Evolutionary conservation across 169 alveolate genomes (phyloP).

Genomic region (Amoebophrya sp.): DNA sequence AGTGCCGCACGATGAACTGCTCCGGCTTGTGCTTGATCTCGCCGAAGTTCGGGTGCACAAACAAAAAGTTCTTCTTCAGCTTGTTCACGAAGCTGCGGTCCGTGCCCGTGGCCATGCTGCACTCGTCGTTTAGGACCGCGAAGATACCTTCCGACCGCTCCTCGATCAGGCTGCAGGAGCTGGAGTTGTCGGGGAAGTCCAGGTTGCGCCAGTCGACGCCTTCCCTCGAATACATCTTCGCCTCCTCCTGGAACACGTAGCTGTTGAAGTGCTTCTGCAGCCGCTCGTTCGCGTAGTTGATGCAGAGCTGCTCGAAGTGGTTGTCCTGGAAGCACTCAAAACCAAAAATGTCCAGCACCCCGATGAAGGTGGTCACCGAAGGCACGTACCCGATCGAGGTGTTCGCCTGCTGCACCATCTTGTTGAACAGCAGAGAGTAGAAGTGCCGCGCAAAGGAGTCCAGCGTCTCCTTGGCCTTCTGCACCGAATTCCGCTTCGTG

Average conservation of each 20-base stretch:
- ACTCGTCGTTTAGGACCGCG: background rate
- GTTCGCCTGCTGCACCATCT: background rate
- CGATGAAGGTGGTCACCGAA: background rate
- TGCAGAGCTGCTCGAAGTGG: slow-evolving; percentile 88
- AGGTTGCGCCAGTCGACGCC: slow-evolving; percentile 8
- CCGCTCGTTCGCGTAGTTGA: slow-evolving; percentile 91
- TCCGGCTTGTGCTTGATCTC: slow-evolving; percentile 4
- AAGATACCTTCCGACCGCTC: background rate
- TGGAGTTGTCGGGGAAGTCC: background rate
- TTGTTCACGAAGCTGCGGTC: background rate
- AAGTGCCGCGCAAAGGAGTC: background rate
- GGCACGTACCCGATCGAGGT: slow-evolving; percentile 14
- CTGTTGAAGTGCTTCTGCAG: slow-evolving; percentile 74
- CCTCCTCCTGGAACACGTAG: slow-evolving; percentile 14
- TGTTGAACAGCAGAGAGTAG: background rate
- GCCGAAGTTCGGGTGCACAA: background rate
- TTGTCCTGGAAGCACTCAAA: slow-evolving; percentile 85
- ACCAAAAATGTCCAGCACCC: slow-evolving; percentile 88
- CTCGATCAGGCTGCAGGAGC: background rate
- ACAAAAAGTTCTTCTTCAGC: background rate
- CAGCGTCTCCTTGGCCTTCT: background rate
- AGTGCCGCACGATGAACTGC: background rate
- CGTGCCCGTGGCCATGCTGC: background rate
- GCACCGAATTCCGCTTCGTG: background rate
- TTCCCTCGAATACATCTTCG: background rate